Evolutionary conservation across 148 eudicot genomes (phyloP), one percentile per base, ranked within the genome.

Genomic region (Rhododendron kiyosumense): DNA sequence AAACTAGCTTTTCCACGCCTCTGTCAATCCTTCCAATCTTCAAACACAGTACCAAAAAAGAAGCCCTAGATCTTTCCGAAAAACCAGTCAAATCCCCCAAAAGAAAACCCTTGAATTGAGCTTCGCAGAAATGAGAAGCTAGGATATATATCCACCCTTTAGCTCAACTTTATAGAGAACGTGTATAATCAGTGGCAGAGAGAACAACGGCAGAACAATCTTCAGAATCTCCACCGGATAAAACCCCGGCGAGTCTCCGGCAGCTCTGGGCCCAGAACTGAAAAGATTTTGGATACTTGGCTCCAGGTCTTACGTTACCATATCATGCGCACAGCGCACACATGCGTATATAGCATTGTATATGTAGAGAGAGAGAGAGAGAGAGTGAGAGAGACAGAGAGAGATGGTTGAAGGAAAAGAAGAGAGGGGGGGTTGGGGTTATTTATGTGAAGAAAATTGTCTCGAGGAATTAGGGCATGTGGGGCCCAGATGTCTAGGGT

Each of bases 401-500:
- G 14, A 51, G 54, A 59, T 18, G 65, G 65, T 5, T 15, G 61
- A 54, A 59, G n/a, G 65, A 20, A 20, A 20, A 59, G 9, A 59
- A 59, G 43, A 6, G 43, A 6, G 2, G 0, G 26, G 59, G 59
- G 59, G 2, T 17, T 54, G 69, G 26, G 28, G 69, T 2, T 63
- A 63, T 63, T 24, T 63, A 63, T 63, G 20, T 22, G 24, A 51
- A 84, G 38, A 3, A 24, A 77, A 6, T 78, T 48, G 82, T 85
- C 82, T 85, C 30, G 78, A 24, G 22, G 45, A 79, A 22, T 10
- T 46, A 67, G 79, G 30, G 71, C 84, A 79, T 22, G 32, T 43
- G 34, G 83, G 87, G 45, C 57, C 83, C 84, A 9, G 54, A 48
- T 80, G 87, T 85, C 78, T 46, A 11, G 38, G 38, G 69, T 77